Evolutionary conservation across 176 grass and related monocot genomes (phyloP).

Genomic region (maize (Zea mays)): Zm-B73-REFERENCE-NAM-5.0 NC_050096.1:240538501-240539000

Average conservation of each 20-base stretch:
- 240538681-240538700: slow-evolving; percentile 55
- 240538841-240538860: slow-evolving; percentile 80
- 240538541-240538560: slow-evolving; percentile 77
- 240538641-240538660: slow-evolving; percentile 77
- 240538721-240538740: slow-evolving; percentile 16
- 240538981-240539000: background rate
- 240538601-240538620: slow-evolving; percentile 71
- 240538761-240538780: slow-evolving; percentile 55
- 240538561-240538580: slow-evolving; percentile 63
- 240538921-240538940: background rate
- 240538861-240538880: slow-evolving; percentile 57
- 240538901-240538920: slow-evolving; percentile 24
- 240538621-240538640: slow-evolving; percentile 73
- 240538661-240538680: slow-evolving; percentile 72
- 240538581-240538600: slow-evolving; percentile 64
- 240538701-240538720: slow-evolving; percentile 18
- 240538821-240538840: slow-evolving; percentile 93
- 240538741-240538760: slow-evolving; percentile 28
- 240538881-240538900: slow-evolving; percentile 19
- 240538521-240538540: slow-evolving; percentile 40
- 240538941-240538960: background rate
- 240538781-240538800: slow-evolving; percentile 69
- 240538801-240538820: slow-evolving; percentile 79
- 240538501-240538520: background rate
- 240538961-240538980: background rate